phyloP scores from a whole-genome alignment of 75 land plant genomes.

The Pseudotsuga menziesii region DNA sequence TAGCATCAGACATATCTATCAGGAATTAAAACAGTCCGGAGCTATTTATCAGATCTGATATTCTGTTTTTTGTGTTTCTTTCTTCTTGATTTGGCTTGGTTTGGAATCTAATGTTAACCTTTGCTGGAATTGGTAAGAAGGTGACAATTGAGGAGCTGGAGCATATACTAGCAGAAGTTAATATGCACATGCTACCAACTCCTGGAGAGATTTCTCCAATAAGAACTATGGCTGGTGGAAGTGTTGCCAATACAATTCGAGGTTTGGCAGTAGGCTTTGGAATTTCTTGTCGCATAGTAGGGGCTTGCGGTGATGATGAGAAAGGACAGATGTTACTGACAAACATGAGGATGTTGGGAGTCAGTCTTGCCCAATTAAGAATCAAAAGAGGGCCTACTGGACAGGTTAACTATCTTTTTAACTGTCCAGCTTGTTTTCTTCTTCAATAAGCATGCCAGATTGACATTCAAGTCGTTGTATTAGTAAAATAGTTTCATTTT shows the following conservation, averaged over 20 bases:
- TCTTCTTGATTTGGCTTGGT: not conserved
- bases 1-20: too few relatives aligned
- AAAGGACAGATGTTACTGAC: constrained; percentile 61
- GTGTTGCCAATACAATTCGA: constrained; percentile 88
- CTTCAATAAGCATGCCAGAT: not conserved
- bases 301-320: constrained; percentile 86
- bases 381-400: constrained; percentile 71
- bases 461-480: not conserved
- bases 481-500: not conserved
- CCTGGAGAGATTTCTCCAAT: constrained; percentile 31
- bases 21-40: too few relatives aligned
- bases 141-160: constrained; percentile 71
- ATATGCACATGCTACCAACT: constrained; percentile 45
- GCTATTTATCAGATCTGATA: too few relatives aligned
- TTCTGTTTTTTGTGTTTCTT: not conserved
- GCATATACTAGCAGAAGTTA: constrained; percentile 63
- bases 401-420: constrained; percentile 41
- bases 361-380: constrained; percentile 66
- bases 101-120: not conserved
- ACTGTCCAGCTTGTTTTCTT: constrained; percentile 1
- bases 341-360: constrained; percentile 63
- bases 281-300: constrained; percentile 56
- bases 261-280: constrained; percentile 77
- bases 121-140: constrained; percentile 16
- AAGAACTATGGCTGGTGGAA: constrained; percentile 87